phyloP scores from a whole-genome alignment of 306 rosid species.

The Sicyos edulis region DNA sequence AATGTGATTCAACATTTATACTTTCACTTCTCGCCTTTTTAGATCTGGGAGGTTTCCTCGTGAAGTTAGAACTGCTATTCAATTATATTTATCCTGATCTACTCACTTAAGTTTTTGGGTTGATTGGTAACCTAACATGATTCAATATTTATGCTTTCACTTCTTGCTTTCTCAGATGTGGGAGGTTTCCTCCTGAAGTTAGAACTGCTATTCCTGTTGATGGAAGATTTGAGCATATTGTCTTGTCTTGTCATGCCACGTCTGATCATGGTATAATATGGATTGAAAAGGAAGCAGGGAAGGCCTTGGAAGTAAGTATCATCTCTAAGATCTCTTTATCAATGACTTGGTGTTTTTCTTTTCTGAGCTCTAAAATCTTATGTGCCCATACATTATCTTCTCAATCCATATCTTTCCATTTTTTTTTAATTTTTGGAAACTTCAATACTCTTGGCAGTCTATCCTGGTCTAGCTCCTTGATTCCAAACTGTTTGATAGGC shows the following conservation, averaged over 20 bases:
- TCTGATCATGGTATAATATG: slow-evolving; percentile 84
- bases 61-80: no score
- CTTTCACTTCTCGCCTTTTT: no score
- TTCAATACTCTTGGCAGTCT: not conserved
- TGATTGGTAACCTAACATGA: no score
- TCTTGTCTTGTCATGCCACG: slow-evolving; percentile 80
- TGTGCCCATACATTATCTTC: not conserved
- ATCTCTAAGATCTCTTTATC: slow-evolving; percentile 9
- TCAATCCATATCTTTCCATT: not conserved
- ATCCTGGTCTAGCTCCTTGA: not conserved
- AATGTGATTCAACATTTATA: no score
- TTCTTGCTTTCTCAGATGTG: slow-evolving; percentile 59
- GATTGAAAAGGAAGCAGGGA: slow-evolving; percentile 85
- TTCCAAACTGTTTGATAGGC: not conserved
- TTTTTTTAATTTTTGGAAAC: not conserved
- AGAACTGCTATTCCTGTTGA: slow-evolving; percentile 98
- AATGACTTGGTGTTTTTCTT: not conserved
- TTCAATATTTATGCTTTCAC: slow-evolving; percentile 8
- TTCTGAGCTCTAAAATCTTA: not conserved
- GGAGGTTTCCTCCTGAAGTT: slow-evolving; percentile 94
- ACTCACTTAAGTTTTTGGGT: no score
- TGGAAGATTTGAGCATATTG: slow-evolving; percentile 97
- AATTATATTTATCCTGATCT: no score
- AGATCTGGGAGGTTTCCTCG: no score
- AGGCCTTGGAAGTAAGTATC: slow-evolving; percentile 73